Base-by-base conservation (phyloP, 805 yeast species). In the Candida corydali region DNA sequence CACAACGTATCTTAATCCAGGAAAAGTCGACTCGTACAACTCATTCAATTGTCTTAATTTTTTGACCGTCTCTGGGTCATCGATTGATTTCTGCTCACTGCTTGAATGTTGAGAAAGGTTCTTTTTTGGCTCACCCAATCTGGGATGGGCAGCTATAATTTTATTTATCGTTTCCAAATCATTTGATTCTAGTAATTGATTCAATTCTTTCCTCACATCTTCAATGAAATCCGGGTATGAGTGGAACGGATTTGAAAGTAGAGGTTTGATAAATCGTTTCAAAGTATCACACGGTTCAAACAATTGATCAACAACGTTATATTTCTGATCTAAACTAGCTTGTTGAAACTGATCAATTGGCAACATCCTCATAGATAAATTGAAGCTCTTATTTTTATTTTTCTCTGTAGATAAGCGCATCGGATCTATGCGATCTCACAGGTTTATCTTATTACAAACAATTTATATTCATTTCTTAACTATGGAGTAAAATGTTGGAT, bases 101-200 rank as follows among this genome's bases (percentile, higher is more conserved):
- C 69, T 62, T 1, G 95, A 84, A 50, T 84, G 89, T 3, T 58
- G 64, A 6, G 86, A 82, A 20, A 86, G 65, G 19, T 62, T 69
- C 30, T 48, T 42, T 52, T 60, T 46, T 3, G 78, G 67, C 3
- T 84, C 85, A 0, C 97, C 97, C 12, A 88, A 64, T 38, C 96
- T 68, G 12, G 97, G 97, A 60, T 88, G 97, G 0, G 96, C 95
- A 1, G 86, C 80, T n/a, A 89, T 77, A 39, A 89, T 86, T 26
- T 71, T 61, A 29, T 69, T 50, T 9, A 74, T 54, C 3, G 3
- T 24, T 32, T 10, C 4, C 6, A 6, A 17, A 16, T 32, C 34
- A 14, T 53, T 50, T 7, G 50, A 44, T 8, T 40, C 32, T 7
- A 66, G 51, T 23, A 70, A 56, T 10, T 43, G 33, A 3, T 65